Conservation (phyloP, 176 grass and related monocot genomes). For the Paspalum vaginatum region DNA sequence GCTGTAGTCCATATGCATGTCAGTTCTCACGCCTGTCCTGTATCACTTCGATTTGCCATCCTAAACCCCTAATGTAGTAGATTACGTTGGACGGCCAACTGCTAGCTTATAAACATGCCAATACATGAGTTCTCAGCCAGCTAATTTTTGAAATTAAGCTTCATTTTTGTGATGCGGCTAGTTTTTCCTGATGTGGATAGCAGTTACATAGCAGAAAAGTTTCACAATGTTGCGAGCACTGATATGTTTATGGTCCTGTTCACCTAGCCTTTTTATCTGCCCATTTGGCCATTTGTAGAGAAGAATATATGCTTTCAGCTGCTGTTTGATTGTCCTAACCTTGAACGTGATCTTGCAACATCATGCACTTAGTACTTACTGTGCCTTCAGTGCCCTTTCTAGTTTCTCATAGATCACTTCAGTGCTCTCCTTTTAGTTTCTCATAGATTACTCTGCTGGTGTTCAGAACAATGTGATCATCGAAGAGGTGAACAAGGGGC, state of each 20-base stretch:
- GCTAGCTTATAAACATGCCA: no score
- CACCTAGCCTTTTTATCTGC: neutral
- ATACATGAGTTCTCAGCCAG: neutral
- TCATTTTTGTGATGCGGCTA: conserved; percentile 9
- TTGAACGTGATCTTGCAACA: neutral
- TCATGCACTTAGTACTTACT: neutral
- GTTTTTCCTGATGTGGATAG: neutral
- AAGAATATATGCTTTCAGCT: neutral
- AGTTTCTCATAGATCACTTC: conserved; percentile 3
- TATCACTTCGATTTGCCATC: neutral
- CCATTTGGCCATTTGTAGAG: neutral
- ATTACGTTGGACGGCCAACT: neutral
- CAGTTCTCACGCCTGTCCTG: neutral
- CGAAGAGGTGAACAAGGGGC: conserved; percentile 73
- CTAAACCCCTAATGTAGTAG: no score
- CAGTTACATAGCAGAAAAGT: neutral
- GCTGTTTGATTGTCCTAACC: conserved; percentile 5
- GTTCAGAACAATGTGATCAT: conserved; percentile 79
- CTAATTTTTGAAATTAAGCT: conserved; percentile 6
- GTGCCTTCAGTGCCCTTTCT: neutral
- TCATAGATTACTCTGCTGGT: conserved; percentile 12
- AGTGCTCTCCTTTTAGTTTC: neutral
- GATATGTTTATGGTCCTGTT: neutral
- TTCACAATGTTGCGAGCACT: neutral
- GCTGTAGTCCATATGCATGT: neutral